Percentiles rank a stretch among this genome's conserved stretches.
Evolutionary conservation across 2,329 filamentous ascomycete genomes (phyloP).

Genomic region (Bimuria novae-zelandiae): DNA sequence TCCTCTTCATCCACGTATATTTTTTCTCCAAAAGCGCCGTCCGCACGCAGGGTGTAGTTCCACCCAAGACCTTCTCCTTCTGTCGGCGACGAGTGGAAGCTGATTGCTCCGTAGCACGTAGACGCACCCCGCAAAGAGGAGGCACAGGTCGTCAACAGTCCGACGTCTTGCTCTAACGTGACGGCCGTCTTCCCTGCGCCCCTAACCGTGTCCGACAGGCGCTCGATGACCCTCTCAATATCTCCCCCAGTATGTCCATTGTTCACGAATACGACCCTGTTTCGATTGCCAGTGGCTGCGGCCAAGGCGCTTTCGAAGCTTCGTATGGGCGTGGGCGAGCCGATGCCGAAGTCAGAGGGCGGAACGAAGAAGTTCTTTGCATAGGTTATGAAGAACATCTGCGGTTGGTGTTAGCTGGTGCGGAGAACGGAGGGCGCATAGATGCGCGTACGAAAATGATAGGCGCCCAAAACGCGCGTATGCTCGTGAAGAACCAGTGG

Average conservation of each 20-base stretch:
- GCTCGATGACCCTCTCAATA: slow-evolving; percentile 72
- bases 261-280: slow-evolving; percentile 79
- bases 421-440: neutral
- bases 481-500: slow-evolving; percentile 58
- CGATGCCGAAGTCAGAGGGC: slow-evolving; percentile 75
- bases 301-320: slow-evolving; percentile 67
- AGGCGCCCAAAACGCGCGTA: slow-evolving; percentile 61
- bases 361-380: slow-evolving; percentile 84
- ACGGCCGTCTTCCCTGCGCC: slow-evolving; percentile 61
- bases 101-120: slow-evolving; percentile 72
- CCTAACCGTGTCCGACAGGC: slow-evolving; percentile 62
- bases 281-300: slow-evolving; percentile 61
- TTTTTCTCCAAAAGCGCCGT: slow-evolving; percentile 68
- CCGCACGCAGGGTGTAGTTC: slow-evolving; percentile 85
- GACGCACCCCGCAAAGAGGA: slow-evolving; percentile 65
- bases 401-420: slow-evolving; percentile 14
- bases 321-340: slow-evolving; percentile 63
- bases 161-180: slow-evolving; percentile 59
- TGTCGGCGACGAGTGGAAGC: slow-evolving; percentile 74
- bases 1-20: slow-evolving; percentile 67
- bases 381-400: slow-evolving; percentile 62
- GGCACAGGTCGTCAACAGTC: slow-evolving; percentile 66
- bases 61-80: slow-evolving; percentile 71
- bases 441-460: slow-evolving; percentile 53
- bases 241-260: slow-evolving; percentile 69